phyloP scores from a whole-genome alignment of 352 stramenopile genomes.

The Thraustochytrium striatum region DNA sequence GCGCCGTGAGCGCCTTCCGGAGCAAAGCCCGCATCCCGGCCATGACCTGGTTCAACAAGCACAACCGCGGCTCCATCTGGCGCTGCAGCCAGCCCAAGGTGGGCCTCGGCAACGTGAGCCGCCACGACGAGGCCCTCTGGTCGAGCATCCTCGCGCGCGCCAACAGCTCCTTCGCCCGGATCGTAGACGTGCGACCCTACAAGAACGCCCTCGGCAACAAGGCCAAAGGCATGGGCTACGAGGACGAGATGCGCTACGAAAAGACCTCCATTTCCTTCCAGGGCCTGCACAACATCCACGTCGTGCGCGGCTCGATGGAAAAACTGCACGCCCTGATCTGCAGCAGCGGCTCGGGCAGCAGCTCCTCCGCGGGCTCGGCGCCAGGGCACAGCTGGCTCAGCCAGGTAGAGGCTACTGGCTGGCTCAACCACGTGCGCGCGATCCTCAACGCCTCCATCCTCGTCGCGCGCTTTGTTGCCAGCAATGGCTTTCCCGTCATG shows the following conservation, averaged over 20 bases:
- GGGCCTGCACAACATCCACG: conserved; percentile 98
- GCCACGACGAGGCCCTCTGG: conserved; percentile 76
- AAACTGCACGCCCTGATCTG: conserved; percentile 69
- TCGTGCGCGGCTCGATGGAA: conserved; percentile 85
- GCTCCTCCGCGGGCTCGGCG: conserved; percentile 53
- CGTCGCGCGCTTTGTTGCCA: conserved; percentile 85
- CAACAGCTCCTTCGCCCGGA: conserved; percentile 59
- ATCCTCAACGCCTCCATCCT: conserved; percentile 86
- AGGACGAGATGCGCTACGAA: conserved; percentile 90
- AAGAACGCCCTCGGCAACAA: conserved; percentile 75
- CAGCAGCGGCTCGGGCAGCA: conserved; percentile 18
- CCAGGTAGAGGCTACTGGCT: conserved; percentile 86
- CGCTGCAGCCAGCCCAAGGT: conserved; percentile 89
- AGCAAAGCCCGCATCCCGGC: conserved; percentile 82
- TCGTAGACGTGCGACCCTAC: conserved; percentile 76
- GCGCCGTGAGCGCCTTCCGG: conserved; percentile 81
- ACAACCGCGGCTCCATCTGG: conserved; percentile 83
- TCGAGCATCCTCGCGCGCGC: conserved; percentile 44
- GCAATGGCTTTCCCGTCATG: conserved; percentile 85
- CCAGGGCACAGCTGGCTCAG: conserved; percentile 83
- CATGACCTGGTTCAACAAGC: conserved; percentile 81
- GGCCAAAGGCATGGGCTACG: conserved; percentile 81
- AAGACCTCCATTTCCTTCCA: conserved; percentile 89
- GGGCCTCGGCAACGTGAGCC: conserved; percentile 82
- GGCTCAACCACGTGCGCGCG: conserved; percentile 87